Conservation (phyloP, 768 basidiomycete genomes). For the Tubosaeta sp. region DNA sequence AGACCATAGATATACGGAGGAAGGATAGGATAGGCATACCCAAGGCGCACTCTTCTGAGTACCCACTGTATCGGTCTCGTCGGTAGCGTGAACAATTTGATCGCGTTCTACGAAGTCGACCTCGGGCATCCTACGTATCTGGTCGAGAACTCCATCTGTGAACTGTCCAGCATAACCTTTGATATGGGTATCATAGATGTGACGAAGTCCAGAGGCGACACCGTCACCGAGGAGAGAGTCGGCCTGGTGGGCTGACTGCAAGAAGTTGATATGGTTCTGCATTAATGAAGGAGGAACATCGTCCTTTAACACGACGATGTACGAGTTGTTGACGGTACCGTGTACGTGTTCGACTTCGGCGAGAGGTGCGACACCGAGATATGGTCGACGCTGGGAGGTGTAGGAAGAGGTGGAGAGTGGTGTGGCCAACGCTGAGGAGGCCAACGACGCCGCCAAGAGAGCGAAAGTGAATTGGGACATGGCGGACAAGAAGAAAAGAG, state of each 20-base stretch:
- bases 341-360: slow-evolving; percentile 57
- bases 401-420: slow-evolving; percentile 44
- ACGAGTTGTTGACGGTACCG: slow-evolving; percentile 82
- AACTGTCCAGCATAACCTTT: slow-evolving; percentile 84
- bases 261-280: slow-evolving; percentile 75
- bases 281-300: slow-evolving; percentile 53
- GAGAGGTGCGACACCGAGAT: slow-evolving; percentile 58
- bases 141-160: slow-evolving; percentile 60
- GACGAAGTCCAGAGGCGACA: slow-evolving; percentile 50
- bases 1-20: slow-evolving; percentile 4
- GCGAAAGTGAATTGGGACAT: slow-evolving; percentile 33
- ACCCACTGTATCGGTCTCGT: slow-evolving; percentile 7
- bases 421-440: slow-evolving; percentile 32
- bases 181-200: slow-evolving; percentile 72
- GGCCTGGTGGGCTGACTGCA: slow-evolving; percentile 57
- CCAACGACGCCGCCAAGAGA: slow-evolving; percentile 37
- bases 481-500: slow-evolving; percentile 20
- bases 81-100: slow-evolving; percentile 78
- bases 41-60: slow-evolving; percentile 76
- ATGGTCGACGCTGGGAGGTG: slow-evolving; percentile 35
- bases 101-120: slow-evolving; percentile 92
- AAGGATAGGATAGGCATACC: slow-evolving; percentile 44
- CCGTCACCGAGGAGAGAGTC: slow-evolving; percentile 47
- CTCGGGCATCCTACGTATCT: slow-evolving; percentile 79
- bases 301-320: slow-evolving; percentile 87